Evolutionary conservation across 768 basidiomycete species (phyloP).

Genomic region (Termitomyces sp.): DNA sequence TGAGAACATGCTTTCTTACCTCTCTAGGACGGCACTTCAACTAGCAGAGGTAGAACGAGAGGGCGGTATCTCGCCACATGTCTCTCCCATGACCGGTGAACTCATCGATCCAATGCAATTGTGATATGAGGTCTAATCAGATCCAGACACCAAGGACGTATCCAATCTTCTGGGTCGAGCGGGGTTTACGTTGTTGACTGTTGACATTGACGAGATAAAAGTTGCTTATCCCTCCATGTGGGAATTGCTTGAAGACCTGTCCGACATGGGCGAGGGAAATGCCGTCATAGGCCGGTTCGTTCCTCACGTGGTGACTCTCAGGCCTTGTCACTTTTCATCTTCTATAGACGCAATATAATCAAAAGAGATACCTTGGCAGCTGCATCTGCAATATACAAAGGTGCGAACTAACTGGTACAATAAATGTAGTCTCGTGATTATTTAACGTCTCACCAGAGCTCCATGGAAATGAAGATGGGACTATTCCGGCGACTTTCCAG

Average conservation of each 20-base stretch:
- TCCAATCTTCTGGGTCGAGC: constrained; percentile 90
- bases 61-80: constrained; percentile 93
- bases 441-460: constrained; percentile 46
- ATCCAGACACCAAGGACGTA: constrained; percentile 82
- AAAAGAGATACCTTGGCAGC: constrained; percentile 86
- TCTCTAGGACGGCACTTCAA: constrained; percentile 78
- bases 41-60: constrained; percentile 91
- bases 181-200: constrained; percentile 89
- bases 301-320: background rate
- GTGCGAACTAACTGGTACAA: constrained; percentile 29
- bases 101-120: background rate
- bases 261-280: constrained; percentile 95
- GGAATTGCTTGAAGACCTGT: constrained; percentile 92
- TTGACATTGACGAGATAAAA: constrained; percentile 91
- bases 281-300: constrained; percentile 78
- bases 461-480: constrained; percentile 79
- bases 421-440: background rate
- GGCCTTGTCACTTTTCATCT: background rate
- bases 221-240: constrained; percentile 93
- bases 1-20: background rate
- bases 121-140: background rate
- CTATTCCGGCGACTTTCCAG: constrained; percentile 92
- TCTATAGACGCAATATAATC: constrained; percentile 53
- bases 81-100: constrained; percentile 96
- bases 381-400: constrained; percentile 91